A percentile compares a stretch with the other conserved stretches of the same genome.
These are phyloP conservation scores for Glebionis coronaria DNA, from an alignment of 129 eudicot species.

Conservation along the genomic window DNA sequence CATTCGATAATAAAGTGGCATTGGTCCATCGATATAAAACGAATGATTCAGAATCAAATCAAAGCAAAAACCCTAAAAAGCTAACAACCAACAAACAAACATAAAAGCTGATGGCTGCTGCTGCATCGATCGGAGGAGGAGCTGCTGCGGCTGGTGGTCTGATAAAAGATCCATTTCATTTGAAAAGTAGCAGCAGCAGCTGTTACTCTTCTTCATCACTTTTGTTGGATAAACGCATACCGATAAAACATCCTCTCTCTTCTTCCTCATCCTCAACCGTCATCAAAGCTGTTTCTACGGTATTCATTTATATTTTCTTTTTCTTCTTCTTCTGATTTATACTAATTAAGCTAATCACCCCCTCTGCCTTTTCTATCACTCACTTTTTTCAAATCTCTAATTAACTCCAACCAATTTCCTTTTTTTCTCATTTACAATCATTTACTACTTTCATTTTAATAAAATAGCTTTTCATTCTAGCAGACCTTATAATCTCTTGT, in stretches of 20 bases:
- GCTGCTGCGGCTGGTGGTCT: conserved; percentile 42
- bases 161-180: conserved; percentile 34
- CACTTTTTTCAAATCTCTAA: neutral
- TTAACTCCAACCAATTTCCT: too few species aligned
- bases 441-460: too few species aligned
- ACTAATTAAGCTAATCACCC: too few species aligned
- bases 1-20: too few species aligned
- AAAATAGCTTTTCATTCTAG: too few species aligned
- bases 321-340: neutral
- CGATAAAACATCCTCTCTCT: conserved; percentile 16
- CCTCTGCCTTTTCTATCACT: too few species aligned
- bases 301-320: conserved; percentile 8
- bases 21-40: too few species aligned
- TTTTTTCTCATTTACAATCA: too few species aligned
- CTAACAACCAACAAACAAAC: too few species aligned
- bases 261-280: conserved; percentile 32
- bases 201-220: conserved; percentile 36
- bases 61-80: conserved; percentile 19
- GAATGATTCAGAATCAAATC: too few species aligned
- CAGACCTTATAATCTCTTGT: too few species aligned
- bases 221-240: conserved; percentile 34
- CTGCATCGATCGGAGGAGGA: conserved; percentile 62
- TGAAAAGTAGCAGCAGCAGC: conserved; percentile 29
- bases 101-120: conserved; percentile 59
- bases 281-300: conserved; percentile 75